These are phyloP conservation scores for Penicillium canariense DNA, from an alignment of 495 filamentous ascomycete species.

Conservation along the genomic window DNA sequence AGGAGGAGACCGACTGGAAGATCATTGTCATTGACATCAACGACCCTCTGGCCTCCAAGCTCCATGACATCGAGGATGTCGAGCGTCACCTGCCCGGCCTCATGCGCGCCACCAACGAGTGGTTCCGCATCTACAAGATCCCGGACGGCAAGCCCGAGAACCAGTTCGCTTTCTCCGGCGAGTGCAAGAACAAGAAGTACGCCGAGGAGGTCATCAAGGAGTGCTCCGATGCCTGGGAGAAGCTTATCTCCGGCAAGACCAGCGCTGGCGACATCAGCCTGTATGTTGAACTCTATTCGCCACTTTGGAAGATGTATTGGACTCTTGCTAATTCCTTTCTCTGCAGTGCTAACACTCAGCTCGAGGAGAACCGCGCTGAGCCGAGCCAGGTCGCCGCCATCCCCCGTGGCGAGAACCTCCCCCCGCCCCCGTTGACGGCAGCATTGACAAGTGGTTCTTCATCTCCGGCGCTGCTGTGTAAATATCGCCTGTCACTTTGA, in stretches of 20 bases:
- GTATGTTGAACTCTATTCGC: slow-evolving; percentile 63
- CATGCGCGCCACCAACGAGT: slow-evolving; percentile 97
- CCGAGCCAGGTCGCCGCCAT: slow-evolving; percentile 65
- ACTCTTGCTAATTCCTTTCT: slow-evolving; percentile 28
- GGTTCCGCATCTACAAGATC: slow-evolving; percentile 99
- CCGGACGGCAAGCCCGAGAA: slow-evolving; percentile 99
- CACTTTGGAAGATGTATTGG: not conserved
- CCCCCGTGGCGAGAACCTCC: slow-evolving; percentile 69
- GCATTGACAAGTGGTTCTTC: slow-evolving; percentile 99
- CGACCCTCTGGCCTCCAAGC: slow-evolving; percentile 91
- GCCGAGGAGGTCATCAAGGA: slow-evolving; percentile 92
- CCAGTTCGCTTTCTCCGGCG: slow-evolving; percentile 99
- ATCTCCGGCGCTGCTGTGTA: slow-evolving; percentile 96
- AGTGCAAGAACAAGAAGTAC: slow-evolving; percentile 99
- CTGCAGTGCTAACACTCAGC: slow-evolving; percentile 72
- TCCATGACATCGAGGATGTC: slow-evolving; percentile 98
- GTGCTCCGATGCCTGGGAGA: slow-evolving; percentile 96
- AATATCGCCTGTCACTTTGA: slow-evolving; percentile 19
- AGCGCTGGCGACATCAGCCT: slow-evolving; percentile 71
- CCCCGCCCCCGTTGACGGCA: slow-evolving; percentile 88
- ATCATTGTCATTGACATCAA: slow-evolving; percentile 99
- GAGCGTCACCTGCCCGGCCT: slow-evolving; percentile 97
- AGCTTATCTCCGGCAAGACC: slow-evolving; percentile 85
- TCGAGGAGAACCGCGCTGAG: slow-evolving; percentile 63
- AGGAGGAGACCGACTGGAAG: slow-evolving; percentile 99